Evolutionary conservation across 2,329 filamentous ascomycete genomes (phyloP), one percentile per base, ranked within the genome.

Genomic region (Ascochyta koolunga): DNA sequence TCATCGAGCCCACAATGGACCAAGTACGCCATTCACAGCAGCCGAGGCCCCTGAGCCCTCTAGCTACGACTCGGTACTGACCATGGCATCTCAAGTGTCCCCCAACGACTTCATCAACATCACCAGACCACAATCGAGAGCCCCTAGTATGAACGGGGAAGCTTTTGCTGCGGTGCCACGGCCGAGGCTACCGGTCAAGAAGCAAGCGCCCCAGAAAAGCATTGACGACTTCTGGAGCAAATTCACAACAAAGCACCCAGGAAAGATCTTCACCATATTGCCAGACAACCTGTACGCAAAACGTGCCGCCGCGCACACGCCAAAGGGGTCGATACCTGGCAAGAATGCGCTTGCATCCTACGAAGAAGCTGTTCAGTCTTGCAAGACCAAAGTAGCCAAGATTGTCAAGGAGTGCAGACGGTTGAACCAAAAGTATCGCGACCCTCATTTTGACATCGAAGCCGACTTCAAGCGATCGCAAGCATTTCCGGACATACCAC

Each of bases 371-470:
- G 85, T 82, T 3, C 82, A 82, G 19, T 83, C 87, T 53, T 96
- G 91, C 74, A 81, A 79, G 48, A 83, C 82, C 50, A 82, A 84
- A 45, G 83, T 86, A 5, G 75, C 78, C 8, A 82, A 83, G 55
- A 86, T 86, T 50, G 79, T 82, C 25, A 79, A 78, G 52, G 83
- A 86, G 65, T 96, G 91, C 70, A 81, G 86, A 19, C 83, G 89
- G 8, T 80, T 91, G 52, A 96, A 96, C 73, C 88, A 91, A 67
- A 93, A 91, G 73, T 96, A 96, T 70, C 84, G 88, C 15, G 91
- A 96, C 68, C 85, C 87, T n/a, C 86, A 95, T 71, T 96, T 96
- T 69, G 89, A 96, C 70, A 86, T 96, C 45, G 91, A 95, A 68
- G 79, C 84, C 32, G 90, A 93, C 70, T 80, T 92, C 58, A 89